Percentiles rank a stretch among this genome's conserved stretches.
These are phyloP conservation scores for Endothia cerciana DNA, from an alignment of 2,329 filamentous ascomycete species.

Conservation along the genomic window DNA sequence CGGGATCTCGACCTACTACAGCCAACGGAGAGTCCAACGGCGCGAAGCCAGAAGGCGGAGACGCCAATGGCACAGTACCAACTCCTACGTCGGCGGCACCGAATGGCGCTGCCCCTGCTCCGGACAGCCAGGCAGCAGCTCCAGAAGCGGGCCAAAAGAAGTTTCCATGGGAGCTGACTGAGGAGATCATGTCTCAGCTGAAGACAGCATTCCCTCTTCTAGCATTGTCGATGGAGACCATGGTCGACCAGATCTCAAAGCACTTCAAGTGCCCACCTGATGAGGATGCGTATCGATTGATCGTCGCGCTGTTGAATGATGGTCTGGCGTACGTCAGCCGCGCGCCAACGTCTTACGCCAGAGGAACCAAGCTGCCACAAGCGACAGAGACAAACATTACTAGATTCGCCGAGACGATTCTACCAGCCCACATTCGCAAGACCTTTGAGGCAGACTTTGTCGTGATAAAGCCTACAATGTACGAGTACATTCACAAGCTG, in stretches of 20 bases:
- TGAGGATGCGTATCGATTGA: conserved; percentile 95
- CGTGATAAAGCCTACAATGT: conserved; percentile 92
- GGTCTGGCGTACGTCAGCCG: conserved; percentile 90
- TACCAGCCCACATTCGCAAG: conserved; percentile 92
- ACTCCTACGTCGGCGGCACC: conserved; percentile 26
- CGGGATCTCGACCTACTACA: conserved; percentile 52
- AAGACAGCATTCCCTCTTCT: conserved; percentile 97
- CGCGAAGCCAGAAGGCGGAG: conserved; percentile 51
- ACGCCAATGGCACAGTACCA: conserved; percentile 34
- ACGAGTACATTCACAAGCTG: conserved; percentile 96
- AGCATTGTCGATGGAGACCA: conserved; percentile 97
- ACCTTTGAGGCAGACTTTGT: conserved; percentile 99
- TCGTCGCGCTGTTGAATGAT: conserved; percentile 96
- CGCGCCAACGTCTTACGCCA: conserved; percentile 82
- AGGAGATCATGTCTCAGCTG: conserved; percentile 91
- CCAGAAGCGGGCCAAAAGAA: conserved; percentile 58
- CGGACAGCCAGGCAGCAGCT: conserved; percentile 35
- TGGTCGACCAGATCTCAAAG: conserved; percentile 98
- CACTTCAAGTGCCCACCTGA: conserved; percentile 99
- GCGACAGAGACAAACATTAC: conserved; percentile 97
- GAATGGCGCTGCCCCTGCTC: conserved; percentile 24
- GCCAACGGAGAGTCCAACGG: conserved; percentile 50
- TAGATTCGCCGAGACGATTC: conserved; percentile 92
- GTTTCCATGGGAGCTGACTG: conserved; percentile 94
- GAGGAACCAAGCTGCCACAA: conserved; percentile 85